A percentile compares a stretch with the other conserved stretches of the same genome.
Evolutionary conservation across 2,329 filamentous ascomycete genomes (phyloP).

Genomic region (Karstenula rhodostoma): DNA sequence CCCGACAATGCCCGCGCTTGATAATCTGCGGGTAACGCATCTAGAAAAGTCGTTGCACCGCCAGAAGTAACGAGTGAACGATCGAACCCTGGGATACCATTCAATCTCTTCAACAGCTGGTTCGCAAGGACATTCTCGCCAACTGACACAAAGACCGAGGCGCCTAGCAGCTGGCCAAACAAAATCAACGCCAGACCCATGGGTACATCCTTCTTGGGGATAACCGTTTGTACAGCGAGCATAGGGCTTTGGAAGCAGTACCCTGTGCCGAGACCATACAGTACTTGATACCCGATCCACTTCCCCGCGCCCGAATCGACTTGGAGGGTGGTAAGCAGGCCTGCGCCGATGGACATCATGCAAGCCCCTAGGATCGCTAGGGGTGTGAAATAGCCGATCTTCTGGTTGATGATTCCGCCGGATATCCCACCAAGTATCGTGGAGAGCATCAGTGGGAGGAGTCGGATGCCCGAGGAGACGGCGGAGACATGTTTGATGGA

Average conservation of each 20-base stretch:
- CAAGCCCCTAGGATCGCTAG: conserved; percentile 46
- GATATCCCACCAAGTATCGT: conserved; percentile 27
- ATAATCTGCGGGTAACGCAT: not conserved
- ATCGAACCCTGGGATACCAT: conserved; percentile 16
- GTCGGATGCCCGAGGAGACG: conserved; percentile 22
- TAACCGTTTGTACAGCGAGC: conserved; percentile 49
- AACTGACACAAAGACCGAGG: conserved; percentile 52
- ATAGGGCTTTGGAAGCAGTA: conserved; percentile 51
- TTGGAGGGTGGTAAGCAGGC: conserved; percentile 50
- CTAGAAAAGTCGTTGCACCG: conserved; percentile 6
- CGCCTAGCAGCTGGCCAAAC: conserved; percentile 54
- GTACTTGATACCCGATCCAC: conserved; percentile 34
- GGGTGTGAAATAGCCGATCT: conserved; percentile 53
- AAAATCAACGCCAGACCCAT: conserved; percentile 43
- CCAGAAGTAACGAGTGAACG: conserved; percentile 1
- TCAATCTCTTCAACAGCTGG: conserved; percentile 20
- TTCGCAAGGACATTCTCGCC: conserved; percentile 46
- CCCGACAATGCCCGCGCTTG: not conserved
- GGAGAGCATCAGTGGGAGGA: conserved; percentile 22
- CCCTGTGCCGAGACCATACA: conserved; percentile 45
- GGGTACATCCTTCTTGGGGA: conserved; percentile 46
- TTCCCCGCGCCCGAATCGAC: conserved; percentile 32
- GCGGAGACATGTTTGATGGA: conserved; percentile 25
- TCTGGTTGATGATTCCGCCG: conserved; percentile 43
- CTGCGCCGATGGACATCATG: conserved; percentile 49